Evolutionary conservation across 2,329 filamentous ascomycete species (phyloP), one percentile per base, ranked within the genome.

Genomic region (Alternaria solani): DNA sequence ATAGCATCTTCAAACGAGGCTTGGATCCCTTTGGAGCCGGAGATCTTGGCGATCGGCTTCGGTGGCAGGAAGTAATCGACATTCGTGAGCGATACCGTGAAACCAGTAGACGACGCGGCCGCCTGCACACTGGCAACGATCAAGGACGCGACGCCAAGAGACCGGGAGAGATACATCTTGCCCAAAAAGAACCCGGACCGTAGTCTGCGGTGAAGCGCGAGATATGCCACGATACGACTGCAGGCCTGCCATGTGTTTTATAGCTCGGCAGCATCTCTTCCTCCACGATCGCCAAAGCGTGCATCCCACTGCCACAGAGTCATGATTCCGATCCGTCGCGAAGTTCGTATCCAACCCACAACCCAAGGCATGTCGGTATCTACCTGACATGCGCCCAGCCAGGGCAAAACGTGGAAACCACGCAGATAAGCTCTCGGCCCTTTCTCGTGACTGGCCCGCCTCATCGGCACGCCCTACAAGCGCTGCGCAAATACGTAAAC

Each of bases 31-130:
- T 63, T 55, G 14, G 64, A 60, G 3, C 66, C 59, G n/a, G 65
- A 54, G 18, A 82, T 69, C 2, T 65, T 77, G 18, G 73, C 73
- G 1, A 80, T 70, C 4, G 76, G 66, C 16, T 73, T 74, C 4
- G 78, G 74, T 6, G 80, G 79, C 5, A 81, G 65, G 60, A 80
- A 82, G 65, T 81, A 81, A 3, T 75, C 65, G 11, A 80, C 65
- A 36, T 76, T 78, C 42, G 78, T 74, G 2, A 82, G 66, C 5
- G 73, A 71, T 0, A 81, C 76, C 0, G 79, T 82, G 57, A 78
- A 78, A 6, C 80, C 80, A 3, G 79, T 81, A 11, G 75, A 68
- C 12, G 71, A 70, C 0, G 72, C 65, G 8, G 63, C 66, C 51
- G 70, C 70, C n/a, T 60, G 57, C 18, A 63, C 59, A 41, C 46